Percentiles rank a stretch among this genome's conserved stretches.
Conservation (phyloP, 2,329 filamentous ascomycete genomes). For the Penicillium decumbens region DNA sequence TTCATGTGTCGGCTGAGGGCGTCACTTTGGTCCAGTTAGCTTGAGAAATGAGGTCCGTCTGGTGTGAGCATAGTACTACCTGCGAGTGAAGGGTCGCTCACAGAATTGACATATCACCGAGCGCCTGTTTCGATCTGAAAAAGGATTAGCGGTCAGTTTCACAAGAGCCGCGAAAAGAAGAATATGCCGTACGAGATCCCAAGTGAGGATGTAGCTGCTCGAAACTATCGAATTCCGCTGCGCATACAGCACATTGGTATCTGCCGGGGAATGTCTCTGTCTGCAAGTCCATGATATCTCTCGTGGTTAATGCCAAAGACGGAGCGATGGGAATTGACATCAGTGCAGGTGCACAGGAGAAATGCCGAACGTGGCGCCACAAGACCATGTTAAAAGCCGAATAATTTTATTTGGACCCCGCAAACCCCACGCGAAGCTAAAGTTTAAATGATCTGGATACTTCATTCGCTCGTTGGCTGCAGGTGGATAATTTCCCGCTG, state of each 20-base stretch:
- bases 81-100: background rate
- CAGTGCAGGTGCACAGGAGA: background rate
- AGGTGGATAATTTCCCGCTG: background rate
- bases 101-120: background rate
- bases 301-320: background rate
- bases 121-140: background rate
- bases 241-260: background rate
- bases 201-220: background rate
- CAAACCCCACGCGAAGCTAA: background rate
- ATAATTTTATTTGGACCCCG: too few relatives aligned
- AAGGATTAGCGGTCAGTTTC: background rate
- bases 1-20: background rate
- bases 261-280: background rate
- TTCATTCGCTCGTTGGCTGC: too few relatives aligned
- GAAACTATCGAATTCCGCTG: background rate
- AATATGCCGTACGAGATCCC: background rate
- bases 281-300: background rate
- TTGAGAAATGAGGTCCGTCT: background rate
- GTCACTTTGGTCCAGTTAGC: background rate
- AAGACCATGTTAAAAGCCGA: background rate
- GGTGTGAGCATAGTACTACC: background rate
- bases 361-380: background rate
- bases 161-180: background rate
- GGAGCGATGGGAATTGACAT: background rate
- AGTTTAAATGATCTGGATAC: background rate